These are phyloP conservation scores for Rhodotorula sp. DNA, from an alignment of 1,284 basidiomycete species.

Conservation along the genomic window DNA sequence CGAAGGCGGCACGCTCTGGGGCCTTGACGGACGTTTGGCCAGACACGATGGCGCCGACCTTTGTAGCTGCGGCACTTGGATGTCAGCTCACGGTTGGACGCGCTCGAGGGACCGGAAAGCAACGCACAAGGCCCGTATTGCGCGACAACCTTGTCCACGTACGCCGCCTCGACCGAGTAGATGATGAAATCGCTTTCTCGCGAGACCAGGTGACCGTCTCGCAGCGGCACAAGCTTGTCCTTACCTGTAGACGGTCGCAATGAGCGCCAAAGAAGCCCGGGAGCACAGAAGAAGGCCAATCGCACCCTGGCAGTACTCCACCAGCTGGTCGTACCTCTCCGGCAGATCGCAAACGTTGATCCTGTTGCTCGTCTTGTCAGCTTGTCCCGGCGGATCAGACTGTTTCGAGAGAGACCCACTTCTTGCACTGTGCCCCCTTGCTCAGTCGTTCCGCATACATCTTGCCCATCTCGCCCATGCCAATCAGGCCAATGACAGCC, in stretches of 20 bases:
- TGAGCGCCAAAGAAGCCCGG: background rate
- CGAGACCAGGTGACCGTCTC: constrained; percentile 79
- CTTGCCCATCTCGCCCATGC: constrained; percentile 73
- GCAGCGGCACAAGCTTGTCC: constrained; percentile 62
- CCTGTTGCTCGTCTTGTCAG: constrained; percentile 50
- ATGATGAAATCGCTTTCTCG: constrained; percentile 83
- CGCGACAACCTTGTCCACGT: constrained; percentile 75
- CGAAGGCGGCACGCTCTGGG: constrained; percentile 87
- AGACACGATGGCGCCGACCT: constrained; percentile 84
- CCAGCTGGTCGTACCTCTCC: constrained; percentile 67
- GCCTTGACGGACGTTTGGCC: constrained; percentile 97
- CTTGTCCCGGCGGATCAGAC: background rate
- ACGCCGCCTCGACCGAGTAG: constrained; percentile 92
- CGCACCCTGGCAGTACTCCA: constrained; percentile 63
- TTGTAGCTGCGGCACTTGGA: constrained; percentile 64
- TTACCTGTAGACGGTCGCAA: constrained; percentile 17
- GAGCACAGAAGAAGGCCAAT: background rate
- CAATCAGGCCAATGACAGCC: constrained; percentile 48
- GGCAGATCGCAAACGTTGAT: constrained; percentile 91
- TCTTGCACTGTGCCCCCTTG: constrained; percentile 72
- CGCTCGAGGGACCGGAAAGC: background rate
- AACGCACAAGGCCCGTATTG: constrained; percentile 85
- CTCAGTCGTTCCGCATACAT: constrained; percentile 82
- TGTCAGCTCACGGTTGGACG: background rate
- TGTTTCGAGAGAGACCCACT: constrained; percentile 54